phyloP scores from a whole-genome alignment of 129 eudicot species.

The Arctium minus region DNA sequence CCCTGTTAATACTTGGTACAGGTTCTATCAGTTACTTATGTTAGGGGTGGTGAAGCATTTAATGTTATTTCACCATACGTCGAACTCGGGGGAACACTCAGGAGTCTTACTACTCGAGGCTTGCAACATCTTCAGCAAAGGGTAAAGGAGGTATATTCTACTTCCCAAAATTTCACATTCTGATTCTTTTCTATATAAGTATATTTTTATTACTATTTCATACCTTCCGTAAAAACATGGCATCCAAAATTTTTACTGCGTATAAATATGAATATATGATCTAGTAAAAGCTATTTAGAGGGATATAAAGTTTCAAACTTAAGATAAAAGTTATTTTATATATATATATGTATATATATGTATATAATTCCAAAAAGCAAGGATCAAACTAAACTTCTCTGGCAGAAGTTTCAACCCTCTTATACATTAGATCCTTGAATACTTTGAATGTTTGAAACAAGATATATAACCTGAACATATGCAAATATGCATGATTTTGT shows the following conservation, averaged over 20 bases:
- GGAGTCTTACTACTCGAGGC: constrained; percentile 86
- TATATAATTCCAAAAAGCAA: too few relatives aligned
- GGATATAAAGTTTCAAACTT: neutral
- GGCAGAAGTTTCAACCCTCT: too few relatives aligned
- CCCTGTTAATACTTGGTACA: constrained; percentile 29
- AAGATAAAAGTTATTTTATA: neutral
- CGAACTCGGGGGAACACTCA: constrained; percentile 74
- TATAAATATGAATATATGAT: neutral
- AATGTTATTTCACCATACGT: constrained; percentile 62
- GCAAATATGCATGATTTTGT: too few relatives aligned
- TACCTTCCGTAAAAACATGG: neutral
- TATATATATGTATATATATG: too few relatives aligned
- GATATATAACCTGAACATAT: too few relatives aligned
- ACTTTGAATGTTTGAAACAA: too few relatives aligned
- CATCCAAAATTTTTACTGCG: neutral
- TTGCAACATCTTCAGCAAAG: constrained; percentile 58
- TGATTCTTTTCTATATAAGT: neutral
- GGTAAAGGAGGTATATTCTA: constrained; percentile 67
- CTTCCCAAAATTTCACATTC: neutral
- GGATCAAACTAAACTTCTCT: too few relatives aligned
- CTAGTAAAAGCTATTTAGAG: neutral
- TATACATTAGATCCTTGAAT: too few relatives aligned
- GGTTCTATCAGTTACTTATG: constrained; percentile 83
- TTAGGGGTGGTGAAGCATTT: constrained; percentile 57
- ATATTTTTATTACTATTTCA: neutral